Evolutionary conservation across 495 filamentous ascomycete genomes (phyloP).

Genomic region (Penicillium pancosmium): DNA sequence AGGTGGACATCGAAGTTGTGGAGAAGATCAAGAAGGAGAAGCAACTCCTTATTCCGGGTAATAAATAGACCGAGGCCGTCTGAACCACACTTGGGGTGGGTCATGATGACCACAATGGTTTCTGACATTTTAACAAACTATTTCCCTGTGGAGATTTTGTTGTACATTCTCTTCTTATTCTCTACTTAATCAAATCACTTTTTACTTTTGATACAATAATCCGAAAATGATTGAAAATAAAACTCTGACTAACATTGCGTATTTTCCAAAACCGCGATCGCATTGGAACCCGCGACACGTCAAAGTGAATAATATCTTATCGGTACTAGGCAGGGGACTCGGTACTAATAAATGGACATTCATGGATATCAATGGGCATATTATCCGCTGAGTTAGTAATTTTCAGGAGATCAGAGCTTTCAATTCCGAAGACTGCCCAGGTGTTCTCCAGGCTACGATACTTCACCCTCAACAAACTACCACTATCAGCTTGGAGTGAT

Average conservation of each 20-base stretch:
- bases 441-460: too few relatives aligned
- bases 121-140: background rate
- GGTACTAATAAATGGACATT: too few relatives aligned
- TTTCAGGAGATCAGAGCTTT: too few relatives aligned
- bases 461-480: too few relatives aligned
- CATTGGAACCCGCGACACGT: background rate
- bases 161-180: conserved; percentile 2
- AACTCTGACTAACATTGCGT: too few relatives aligned
- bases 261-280: background rate
- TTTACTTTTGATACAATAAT: background rate
- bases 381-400: too few relatives aligned
- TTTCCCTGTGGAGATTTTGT: background rate
- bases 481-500: too few relatives aligned
- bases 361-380: too few relatives aligned
- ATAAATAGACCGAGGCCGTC: background rate
- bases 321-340: too few relatives aligned
- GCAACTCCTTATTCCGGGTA: conserved; percentile 49
- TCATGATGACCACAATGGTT: background rate
- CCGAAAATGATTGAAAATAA: background rate
- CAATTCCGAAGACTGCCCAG: too few relatives aligned
- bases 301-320: too few relatives aligned
- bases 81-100: background rate
- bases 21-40: conserved; percentile 65
- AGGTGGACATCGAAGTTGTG: conserved; percentile 58
- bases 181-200: background rate